Evolutionary conservation across 2,329 filamentous ascomycete species (phyloP), one percentile per base, ranked within the genome.

Genomic region (Colletotrichum karsti): DNA sequence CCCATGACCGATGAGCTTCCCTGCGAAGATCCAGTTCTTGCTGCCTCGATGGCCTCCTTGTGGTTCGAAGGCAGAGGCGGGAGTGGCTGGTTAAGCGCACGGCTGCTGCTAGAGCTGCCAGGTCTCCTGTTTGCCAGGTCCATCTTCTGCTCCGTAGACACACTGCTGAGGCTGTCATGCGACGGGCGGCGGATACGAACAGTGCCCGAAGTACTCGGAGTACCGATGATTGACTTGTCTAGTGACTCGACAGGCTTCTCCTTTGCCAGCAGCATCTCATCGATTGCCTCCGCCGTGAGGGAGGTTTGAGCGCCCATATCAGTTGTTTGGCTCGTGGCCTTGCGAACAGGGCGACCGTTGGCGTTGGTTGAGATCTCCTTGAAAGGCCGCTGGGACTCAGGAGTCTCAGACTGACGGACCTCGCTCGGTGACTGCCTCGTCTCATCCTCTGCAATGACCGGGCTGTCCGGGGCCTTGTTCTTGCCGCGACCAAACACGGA

Each of bases 21-120:
- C 75, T 86, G 74, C 69, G 85, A 81, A 5, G 88, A 89, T 22
- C 83, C 81, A 28, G 86, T 84, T 69, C 90, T 91, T 41, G 93
- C 93, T 54, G 93, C 93, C 74, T 95, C 91, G 73, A 98, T 97
- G 65, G 88, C 91, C 79, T 96, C 89, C 72, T 90, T 93, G 78
- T 97, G 94, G 77, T 98, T 95, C 12, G 84, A 73, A 42, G 95
- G 95, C 66, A 98, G 84, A 33, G 94, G 94, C 39, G 94, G 94
- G 83, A 81, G 76, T 30, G 81, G 78, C 37, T 80, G 77, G 2
- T 78, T 69, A 10, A 80, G 80, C 37, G 74, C 76, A 30, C 79
- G 88, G 50, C 87, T 85, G 78, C 94, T 97, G 39, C 88, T 84
- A 44, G 93, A 87, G 78, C 94, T 98, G 41, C 87, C 87, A 37